phyloP scores from a whole-genome alignment of 106 monocot species.

The Apostasia shenzhenica region DNA sequence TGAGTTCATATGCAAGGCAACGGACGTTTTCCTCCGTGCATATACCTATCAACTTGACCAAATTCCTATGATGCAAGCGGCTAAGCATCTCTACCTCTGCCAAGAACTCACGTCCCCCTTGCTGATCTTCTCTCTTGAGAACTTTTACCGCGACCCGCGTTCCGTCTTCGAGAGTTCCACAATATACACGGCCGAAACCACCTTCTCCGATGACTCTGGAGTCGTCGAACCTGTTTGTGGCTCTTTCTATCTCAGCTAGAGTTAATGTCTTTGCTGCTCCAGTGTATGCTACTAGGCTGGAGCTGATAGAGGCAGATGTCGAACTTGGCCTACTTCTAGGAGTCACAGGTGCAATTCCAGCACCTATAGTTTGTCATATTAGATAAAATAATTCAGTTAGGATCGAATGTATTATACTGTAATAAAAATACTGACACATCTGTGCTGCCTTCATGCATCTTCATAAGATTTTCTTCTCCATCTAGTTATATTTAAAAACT shows the following conservation, averaged over 20 bases:
- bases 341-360: slow-evolving; percentile 29
- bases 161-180: slow-evolving; percentile 70
- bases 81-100: slow-evolving; percentile 96
- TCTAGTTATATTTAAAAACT: no score
- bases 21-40: slow-evolving; percentile 67
- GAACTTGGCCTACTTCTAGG: slow-evolving; percentile 51
- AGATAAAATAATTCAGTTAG: background rate
- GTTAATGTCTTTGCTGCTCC: slow-evolving; percentile 64
- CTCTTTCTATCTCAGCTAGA: slow-evolving; percentile 60
- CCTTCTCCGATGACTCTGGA: slow-evolving; percentile 84
- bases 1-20: slow-evolving; percentile 84
- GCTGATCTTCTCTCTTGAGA: slow-evolving; percentile 84
- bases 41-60: slow-evolving; percentile 90
- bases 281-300: slow-evolving; percentile 65
- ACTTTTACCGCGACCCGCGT: slow-evolving; percentile 75
- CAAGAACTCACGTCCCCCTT: slow-evolving; percentile 83
- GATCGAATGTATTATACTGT: no score
- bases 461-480: no score
- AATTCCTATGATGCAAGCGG: slow-evolving; percentile 89
- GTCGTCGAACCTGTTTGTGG: slow-evolving; percentile 63
- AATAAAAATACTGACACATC: no score
- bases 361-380: slow-evolving; percentile 8
- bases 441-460: no score
- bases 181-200: slow-evolving; percentile 85
- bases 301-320: slow-evolving; percentile 60